A percentile compares a stretch with the other conserved stretches of the same genome.
phyloP scores from a whole-genome alignment of 805 yeast genomes.

The Diddensiella transvaalensis region DNA sequence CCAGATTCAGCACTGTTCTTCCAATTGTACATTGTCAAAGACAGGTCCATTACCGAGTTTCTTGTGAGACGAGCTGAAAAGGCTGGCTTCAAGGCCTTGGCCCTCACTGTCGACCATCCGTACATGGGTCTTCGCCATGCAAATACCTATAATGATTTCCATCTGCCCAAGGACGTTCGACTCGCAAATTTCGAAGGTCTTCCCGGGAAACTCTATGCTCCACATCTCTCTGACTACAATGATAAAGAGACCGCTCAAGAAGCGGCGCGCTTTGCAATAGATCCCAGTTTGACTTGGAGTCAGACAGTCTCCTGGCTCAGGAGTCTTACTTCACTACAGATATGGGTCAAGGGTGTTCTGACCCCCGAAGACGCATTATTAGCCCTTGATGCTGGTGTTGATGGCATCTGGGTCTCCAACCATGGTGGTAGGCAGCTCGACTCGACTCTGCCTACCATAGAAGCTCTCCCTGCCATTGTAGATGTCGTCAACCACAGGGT shows the following conservation, averaged over 20 bases:
- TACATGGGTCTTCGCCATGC: conserved; percentile 51
- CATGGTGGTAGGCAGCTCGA: conserved; percentile 75
- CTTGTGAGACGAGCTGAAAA: conserved; percentile 22
- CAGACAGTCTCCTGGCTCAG: conserved; percentile 32
- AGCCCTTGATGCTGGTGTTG: conserved; percentile 57
- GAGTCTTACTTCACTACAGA: conserved; percentile 40
- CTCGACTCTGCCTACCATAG: conserved; percentile 57
- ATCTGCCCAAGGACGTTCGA: conserved; percentile 25
- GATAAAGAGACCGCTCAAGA: conserved; percentile 44
- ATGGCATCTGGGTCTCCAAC: conserved; percentile 63
- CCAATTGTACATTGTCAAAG: conserved; percentile 27
- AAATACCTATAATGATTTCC: conserved; percentile 34
- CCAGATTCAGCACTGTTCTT: conserved; percentile 13
- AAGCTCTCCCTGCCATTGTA: conserved; percentile 56
- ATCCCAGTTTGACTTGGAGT: conserved; percentile 27
- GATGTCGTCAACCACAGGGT: conserved; percentile 39
- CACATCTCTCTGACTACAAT: not conserved
- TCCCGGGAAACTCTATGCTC: conserved; percentile 10
- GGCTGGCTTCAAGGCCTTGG: conserved; percentile 39
- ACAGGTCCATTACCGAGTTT: conserved; percentile 22
- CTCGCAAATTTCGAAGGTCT: conserved; percentile 27
- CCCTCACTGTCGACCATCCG: conserved; percentile 54
- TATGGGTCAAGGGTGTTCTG: conserved; percentile 60
- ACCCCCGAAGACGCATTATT: conserved; percentile 57
- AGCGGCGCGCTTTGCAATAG: conserved; percentile 35